A percentile compares a stretch with the other conserved stretches of the same genome.
Evolutionary conservation across 1,139 yeast genomes (phyloP).

Genomic region (Pichia sp.): DNA sequence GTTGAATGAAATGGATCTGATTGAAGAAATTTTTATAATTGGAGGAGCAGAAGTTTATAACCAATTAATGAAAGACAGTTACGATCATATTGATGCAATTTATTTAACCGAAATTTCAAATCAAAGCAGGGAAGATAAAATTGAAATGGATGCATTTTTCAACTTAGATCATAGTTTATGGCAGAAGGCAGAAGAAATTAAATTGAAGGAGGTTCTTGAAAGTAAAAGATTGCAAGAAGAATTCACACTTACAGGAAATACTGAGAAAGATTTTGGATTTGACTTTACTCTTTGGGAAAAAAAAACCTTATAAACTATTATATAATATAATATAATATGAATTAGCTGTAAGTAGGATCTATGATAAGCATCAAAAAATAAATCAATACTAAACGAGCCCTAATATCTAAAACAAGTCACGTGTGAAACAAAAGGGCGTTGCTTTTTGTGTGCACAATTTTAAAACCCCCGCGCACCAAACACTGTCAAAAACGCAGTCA

Average conservation of each 20-base stretch:
- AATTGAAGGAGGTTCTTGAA: constrained; percentile 10
- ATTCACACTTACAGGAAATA: constrained; percentile 27
- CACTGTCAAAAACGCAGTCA: not conserved
- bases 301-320: not conserved
- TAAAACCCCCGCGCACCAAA: not conserved
- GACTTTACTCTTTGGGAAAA: constrained; percentile 46
- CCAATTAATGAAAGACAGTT: constrained; percentile 30
- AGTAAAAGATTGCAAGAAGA: constrained; percentile 22
- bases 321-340: not conserved
- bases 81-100: constrained; percentile 46
- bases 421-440: not conserved
- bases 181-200: constrained; percentile 16
- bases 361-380: no score
- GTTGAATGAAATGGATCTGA: constrained; percentile 19
- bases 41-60: constrained; percentile 92
- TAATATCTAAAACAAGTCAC: not conserved
- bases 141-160: constrained; percentile 64
- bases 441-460: no score
- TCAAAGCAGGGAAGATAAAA: constrained; percentile 24
- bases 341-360: no score
- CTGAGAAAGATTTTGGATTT: constrained; percentile 45
- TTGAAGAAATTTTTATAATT: constrained; percentile 67
- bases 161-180: constrained; percentile 29
- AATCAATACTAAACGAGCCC: no score
- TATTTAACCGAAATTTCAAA: constrained; percentile 65